A percentile compares a stretch with the other conserved stretches of the same genome.
phyloP scores from a whole-genome alignment of 495 filamentous ascomycete genomes.

The Diplogelasinospora grovesii region DNA sequence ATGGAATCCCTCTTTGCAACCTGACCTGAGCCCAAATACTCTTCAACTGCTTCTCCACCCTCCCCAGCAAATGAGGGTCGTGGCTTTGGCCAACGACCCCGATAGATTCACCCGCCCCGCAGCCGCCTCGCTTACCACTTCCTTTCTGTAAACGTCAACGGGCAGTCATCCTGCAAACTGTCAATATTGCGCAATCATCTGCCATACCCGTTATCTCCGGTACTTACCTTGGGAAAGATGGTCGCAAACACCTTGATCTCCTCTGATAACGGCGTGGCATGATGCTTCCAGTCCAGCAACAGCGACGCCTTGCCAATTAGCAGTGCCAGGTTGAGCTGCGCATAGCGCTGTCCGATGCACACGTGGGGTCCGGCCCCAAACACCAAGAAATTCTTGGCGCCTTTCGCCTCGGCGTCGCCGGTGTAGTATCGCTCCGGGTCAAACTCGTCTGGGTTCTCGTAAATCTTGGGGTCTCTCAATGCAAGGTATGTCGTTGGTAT shows the following conservation, averaged over 20 bases:
- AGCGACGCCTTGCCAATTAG: constrained; percentile 88
- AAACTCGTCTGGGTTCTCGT: constrained; percentile 29
- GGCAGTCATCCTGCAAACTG: constrained; percentile 1
- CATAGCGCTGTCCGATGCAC: constrained; percentile 85
- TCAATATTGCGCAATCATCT: neutral
- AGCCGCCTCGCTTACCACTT: no score
- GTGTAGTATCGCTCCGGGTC: constrained; percentile 74
- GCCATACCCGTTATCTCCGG: neutral
- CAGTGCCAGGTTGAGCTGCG: constrained; percentile 70
- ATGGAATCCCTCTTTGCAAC: no score
- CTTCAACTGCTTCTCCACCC: no score
- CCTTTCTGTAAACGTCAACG: constrained; percentile 3
- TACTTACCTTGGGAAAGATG: constrained; percentile 83
- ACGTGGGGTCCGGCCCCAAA: constrained; percentile 94
- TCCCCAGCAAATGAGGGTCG: no score
- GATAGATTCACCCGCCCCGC: no score
- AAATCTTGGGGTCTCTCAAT: constrained; percentile 20
- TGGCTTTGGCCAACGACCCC: no score
- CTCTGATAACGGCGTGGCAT: constrained; percentile 67
- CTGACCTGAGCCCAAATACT: no score
- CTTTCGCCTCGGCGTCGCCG: constrained; percentile 71
- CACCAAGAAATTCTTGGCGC: constrained; percentile 93
- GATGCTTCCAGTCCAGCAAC: constrained; percentile 80
- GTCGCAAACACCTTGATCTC: constrained; percentile 95
- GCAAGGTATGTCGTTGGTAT: constrained; percentile 33